These are phyloP conservation scores for Fragaria nilgerrensis DNA, from an alignment of 306 rosid genomes.

Conservation along the genomic window DNA sequence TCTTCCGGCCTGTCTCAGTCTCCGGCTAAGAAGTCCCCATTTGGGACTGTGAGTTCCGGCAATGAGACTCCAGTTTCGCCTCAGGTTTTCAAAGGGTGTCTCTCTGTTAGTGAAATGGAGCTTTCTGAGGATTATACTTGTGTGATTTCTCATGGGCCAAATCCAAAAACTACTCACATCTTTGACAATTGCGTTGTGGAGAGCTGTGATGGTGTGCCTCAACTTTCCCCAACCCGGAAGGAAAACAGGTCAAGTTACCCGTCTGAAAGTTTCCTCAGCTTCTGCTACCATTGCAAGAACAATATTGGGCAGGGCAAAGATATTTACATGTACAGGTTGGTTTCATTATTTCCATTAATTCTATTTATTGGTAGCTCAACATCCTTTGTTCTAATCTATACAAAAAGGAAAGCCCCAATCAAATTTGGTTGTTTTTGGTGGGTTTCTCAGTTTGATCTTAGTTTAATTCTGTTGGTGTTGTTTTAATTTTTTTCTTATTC, in stretches of 20 bases:
- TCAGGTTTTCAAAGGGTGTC: slow-evolving; percentile 41
- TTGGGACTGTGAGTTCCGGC: slow-evolving; percentile 27
- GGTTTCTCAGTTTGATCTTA: not conserved
- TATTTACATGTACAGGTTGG: slow-evolving; percentile 94
- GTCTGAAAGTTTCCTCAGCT: slow-evolving; percentile 60
- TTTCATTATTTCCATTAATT: not conserved
- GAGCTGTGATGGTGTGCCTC: slow-evolving; percentile 48
- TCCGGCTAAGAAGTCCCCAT: slow-evolving; percentile 37
- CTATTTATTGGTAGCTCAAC: not conserved
- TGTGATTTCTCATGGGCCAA: slow-evolving; percentile 71
- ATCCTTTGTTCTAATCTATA: not conserved
- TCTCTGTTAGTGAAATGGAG: slow-evolving; percentile 72
- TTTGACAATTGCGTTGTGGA: slow-evolving; percentile 67
- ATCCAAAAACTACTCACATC: slow-evolving; percentile 77
- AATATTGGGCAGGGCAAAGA: slow-evolving; percentile 69
- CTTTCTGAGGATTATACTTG: slow-evolving; percentile 90
- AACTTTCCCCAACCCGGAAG: slow-evolving; percentile 30
- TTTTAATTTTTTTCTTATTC: not conserved
- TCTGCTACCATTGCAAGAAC: slow-evolving; percentile 72
- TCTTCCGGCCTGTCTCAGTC: slow-evolving; percentile 35
- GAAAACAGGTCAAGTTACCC: slow-evolving; percentile 26
- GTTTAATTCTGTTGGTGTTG: not conserved
- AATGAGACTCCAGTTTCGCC: slow-evolving; percentile 29
- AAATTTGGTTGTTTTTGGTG: not conserved
- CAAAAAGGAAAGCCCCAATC: no score